These are phyloP conservation scores for Kodamaea nitidulidarum DNA, from an alignment of 805 yeast genomes.

Conservation along the genomic window DNA sequence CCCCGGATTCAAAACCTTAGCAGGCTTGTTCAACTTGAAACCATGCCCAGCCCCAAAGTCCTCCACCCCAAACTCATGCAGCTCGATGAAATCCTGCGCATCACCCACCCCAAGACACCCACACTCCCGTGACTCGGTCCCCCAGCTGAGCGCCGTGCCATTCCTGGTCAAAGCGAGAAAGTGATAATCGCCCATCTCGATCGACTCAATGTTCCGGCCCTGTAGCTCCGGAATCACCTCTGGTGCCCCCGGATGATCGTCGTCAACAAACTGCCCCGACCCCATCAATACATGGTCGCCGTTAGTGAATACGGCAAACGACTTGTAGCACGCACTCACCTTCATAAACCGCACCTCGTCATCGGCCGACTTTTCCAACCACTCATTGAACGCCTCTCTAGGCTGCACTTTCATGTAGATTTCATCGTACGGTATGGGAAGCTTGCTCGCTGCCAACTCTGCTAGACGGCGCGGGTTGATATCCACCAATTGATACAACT, in stretches of 20 bases:
- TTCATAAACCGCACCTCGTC: constrained; percentile 39
- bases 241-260: constrained; percentile 21
- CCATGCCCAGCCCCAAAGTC: constrained; percentile 33
- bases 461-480: constrained; percentile 6
- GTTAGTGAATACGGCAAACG: constrained; percentile 54
- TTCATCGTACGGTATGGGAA: constrained; percentile 8
- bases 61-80: constrained; percentile 12
- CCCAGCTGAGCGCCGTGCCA: constrained; percentile 66
- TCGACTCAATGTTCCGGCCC: constrained; percentile 45
- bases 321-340: constrained; percentile 51
- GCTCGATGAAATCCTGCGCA: constrained; percentile 11
- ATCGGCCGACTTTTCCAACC: constrained; percentile 21
- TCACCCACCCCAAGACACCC: constrained; percentile 69
- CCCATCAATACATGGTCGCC: constrained; percentile 47
- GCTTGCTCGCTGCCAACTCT: not conserved
- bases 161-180: constrained; percentile 53
- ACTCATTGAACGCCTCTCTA: constrained; percentile 27
- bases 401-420: constrained; percentile 9
- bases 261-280: constrained; percentile 11
- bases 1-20: constrained; percentile 37
- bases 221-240: constrained; percentile 40
- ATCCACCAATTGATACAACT: constrained; percentile 28
- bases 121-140: constrained; percentile 54
- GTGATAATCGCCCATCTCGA: constrained; percentile 73
- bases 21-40: constrained; percentile 17